These are phyloP conservation scores for Didymella exigua DNA, from an alignment of 2,329 filamentous ascomycete species.

Conservation along the genomic window DNA sequence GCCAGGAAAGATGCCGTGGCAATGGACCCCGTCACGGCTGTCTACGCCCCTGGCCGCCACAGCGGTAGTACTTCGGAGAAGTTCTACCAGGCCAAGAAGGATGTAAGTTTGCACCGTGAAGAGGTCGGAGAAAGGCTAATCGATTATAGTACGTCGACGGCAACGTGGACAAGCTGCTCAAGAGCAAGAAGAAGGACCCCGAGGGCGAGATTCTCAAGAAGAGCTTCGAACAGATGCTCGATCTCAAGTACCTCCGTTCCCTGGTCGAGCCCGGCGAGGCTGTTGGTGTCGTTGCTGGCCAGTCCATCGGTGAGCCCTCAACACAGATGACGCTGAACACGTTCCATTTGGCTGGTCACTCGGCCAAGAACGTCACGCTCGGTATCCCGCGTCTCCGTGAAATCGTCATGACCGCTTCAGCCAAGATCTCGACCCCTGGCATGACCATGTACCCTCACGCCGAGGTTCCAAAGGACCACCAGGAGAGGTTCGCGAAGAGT, in stretches of 20 bases:
- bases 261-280: constrained; percentile 94
- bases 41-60: constrained; percentile 76
- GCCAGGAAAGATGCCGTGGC: constrained; percentile 72
- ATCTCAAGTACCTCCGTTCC: constrained; percentile 90
- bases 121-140: constrained; percentile 19
- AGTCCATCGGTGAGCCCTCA: constrained; percentile 95
- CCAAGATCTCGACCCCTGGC: constrained; percentile 83
- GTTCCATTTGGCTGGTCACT: constrained; percentile 98
- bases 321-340: constrained; percentile 99
- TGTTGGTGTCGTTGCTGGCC: constrained; percentile 93
- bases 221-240: constrained; percentile 81
- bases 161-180: constrained; percentile 68
- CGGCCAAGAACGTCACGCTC: constrained; percentile 96
- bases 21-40: constrained; percentile 75
- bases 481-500: constrained; percentile 83
- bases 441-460: constrained; percentile 84
- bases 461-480: constrained; percentile 71
- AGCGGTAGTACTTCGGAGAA: constrained; percentile 88
- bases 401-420: constrained; percentile 96
- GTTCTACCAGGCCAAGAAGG: constrained; percentile 73
- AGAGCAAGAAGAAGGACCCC: constrained; percentile 63
- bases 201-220: constrained; percentile 60
- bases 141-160: constrained; percentile 70
- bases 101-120: constrained; percentile 49
- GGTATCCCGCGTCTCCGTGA: constrained; percentile 97